Evolutionary conservation across 2,329 filamentous ascomycete genomes (phyloP).

Genomic region (Colletotrichum sp.): DNA sequence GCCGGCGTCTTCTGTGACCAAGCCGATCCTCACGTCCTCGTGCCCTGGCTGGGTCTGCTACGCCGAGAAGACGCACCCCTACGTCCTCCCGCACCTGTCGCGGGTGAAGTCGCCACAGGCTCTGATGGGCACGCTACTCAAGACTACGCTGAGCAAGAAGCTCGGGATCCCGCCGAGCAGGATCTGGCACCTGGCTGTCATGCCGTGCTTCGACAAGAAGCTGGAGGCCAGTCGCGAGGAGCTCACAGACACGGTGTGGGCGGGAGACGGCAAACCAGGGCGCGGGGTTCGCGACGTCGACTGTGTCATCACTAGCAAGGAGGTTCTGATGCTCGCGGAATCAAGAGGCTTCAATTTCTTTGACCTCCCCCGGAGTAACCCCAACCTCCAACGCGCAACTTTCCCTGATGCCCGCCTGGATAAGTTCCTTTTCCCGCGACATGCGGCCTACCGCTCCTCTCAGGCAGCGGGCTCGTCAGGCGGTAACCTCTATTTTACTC

Average conservation of each 20-base stretch:
- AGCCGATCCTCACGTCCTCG: constrained; percentile 81
- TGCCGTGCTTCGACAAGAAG: constrained; percentile 99
- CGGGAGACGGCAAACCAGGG: constrained; percentile 48
- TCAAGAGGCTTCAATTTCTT: constrained; percentile 81
- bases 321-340: constrained; percentile 87
- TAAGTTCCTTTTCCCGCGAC: constrained; percentile 74
- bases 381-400: constrained; percentile 47
- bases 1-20: constrained; percentile 23
- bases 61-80: constrained; percentile 95
- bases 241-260: constrained; percentile 82
- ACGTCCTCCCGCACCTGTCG: constrained; percentile 90
- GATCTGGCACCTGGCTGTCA: constrained; percentile 94
- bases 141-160: constrained; percentile 78
- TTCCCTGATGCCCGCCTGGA: constrained; percentile 79
- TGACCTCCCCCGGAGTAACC: constrained; percentile 63
- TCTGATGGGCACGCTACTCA: constrained; percentile 86
- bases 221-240: constrained; percentile 94
- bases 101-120: constrained; percentile 94
- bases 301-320: constrained; percentile 96
- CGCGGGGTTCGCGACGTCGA: constrained; percentile 84
- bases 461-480: constrained; percentile 79
- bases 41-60: constrained; percentile 99
- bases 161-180: constrained; percentile 75
- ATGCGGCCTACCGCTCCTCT: constrained; percentile 45
- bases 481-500: constrained; percentile 85